Percentiles rank a stretch among this genome's conserved stretches.
Conservation (phyloP, 2,329 filamentous ascomycete species). For the Fusarium stilboides region DNA sequence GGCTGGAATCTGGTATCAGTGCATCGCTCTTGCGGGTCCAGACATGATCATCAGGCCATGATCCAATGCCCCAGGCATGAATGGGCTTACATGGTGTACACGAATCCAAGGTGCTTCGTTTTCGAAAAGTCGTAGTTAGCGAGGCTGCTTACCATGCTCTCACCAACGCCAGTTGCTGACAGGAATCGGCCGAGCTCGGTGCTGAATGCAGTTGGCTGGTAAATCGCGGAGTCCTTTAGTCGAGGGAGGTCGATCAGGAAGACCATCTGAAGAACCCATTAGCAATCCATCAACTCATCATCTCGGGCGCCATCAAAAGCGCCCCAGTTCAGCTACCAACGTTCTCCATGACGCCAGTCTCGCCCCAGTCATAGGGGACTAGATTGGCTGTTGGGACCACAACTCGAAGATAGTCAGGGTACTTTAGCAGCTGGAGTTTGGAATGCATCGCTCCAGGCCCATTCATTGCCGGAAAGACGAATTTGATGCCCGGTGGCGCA, state of each 20-base stretch:
- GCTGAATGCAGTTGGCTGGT: conserved; percentile 69
- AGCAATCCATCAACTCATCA: conserved; percentile 38
- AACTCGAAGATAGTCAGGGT: conserved; percentile 79
- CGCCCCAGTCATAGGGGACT: conserved; percentile 90
- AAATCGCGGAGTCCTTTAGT: conserved; percentile 55
- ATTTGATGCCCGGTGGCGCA: conserved; percentile 70
- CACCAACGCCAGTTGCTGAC: conserved; percentile 74
- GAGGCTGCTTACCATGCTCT: conserved; percentile 77
- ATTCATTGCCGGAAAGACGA: conserved; percentile 88
- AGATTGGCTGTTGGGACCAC: conserved; percentile 92
- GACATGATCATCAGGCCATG: conserved; percentile 14
- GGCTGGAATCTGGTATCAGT: conserved; percentile 49
- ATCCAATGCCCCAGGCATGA: conserved; percentile 5
- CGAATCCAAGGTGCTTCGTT: conserved; percentile 81
- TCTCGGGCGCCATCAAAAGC: conserved; percentile 29
- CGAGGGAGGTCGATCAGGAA: conserved; percentile 94
- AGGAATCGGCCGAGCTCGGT: conserved; percentile 81
- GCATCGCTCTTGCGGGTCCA: conserved; percentile 20
- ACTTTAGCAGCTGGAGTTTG: conserved; percentile 92
- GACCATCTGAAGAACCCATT: conserved; percentile 69
- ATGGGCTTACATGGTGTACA: conserved; percentile 82
- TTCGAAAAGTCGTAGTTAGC: conserved; percentile 84
- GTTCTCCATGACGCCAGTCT: conserved; percentile 88
- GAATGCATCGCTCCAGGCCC: conserved; percentile 88
- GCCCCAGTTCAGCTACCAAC: conserved; percentile 58